Percentiles rank a stretch among this genome's conserved stretches.
Conservation (phyloP, 2,329 filamentous ascomycete genomes). For the Colletotrichum sp. region DNA sequence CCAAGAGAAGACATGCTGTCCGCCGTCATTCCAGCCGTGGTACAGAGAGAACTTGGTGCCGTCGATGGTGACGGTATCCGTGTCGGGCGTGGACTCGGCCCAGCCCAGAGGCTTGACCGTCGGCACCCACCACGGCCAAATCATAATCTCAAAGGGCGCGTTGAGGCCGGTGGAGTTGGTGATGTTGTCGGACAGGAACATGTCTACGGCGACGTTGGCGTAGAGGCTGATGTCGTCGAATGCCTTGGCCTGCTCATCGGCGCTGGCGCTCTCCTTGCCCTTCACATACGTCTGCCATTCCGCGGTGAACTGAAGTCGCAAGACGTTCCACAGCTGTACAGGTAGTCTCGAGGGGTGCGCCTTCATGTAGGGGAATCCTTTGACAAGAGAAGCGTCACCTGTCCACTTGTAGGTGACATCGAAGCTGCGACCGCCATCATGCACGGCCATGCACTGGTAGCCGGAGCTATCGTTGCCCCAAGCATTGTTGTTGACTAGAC, state of each 20-base stretch:
- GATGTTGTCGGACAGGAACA: constrained; percentile 15
- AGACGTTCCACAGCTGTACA: constrained; percentile 17
- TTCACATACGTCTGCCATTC: constrained; percentile 13
- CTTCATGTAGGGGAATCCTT: constrained; percentile 17
- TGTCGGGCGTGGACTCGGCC: constrained; percentile 15
- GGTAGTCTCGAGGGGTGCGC: constrained; percentile 9
- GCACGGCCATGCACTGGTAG: constrained; percentile 15
- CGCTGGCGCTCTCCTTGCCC: constrained; percentile 7
- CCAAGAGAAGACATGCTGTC: constrained; percentile 19
- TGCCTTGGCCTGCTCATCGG: constrained; percentile 1
- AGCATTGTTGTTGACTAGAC: constrained; percentile 15
- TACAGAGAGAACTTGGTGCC: constrained; percentile 16
- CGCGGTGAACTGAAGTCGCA: constrained; percentile 11
- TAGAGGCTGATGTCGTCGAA: constrained; percentile 12
- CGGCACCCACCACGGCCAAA: constrained; percentile 20
- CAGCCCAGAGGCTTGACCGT: constrained; percentile 17
- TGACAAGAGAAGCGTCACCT: constrained; percentile 17
- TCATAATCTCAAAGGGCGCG: constrained; percentile 19
- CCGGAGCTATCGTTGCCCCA: constrained; percentile 20
- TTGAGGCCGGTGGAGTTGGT: constrained; percentile 15
- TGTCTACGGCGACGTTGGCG: constrained; percentile 20
- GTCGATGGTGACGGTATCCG: constrained; percentile 11
- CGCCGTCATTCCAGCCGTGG: constrained; percentile 19
- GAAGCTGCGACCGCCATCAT: constrained; percentile 12
- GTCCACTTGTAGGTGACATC: constrained; percentile 17